These are phyloP conservation scores for Trichocladium antarcticum DNA, from an alignment of 495 filamentous ascomycete genomes.

Conservation along the genomic window DNA sequence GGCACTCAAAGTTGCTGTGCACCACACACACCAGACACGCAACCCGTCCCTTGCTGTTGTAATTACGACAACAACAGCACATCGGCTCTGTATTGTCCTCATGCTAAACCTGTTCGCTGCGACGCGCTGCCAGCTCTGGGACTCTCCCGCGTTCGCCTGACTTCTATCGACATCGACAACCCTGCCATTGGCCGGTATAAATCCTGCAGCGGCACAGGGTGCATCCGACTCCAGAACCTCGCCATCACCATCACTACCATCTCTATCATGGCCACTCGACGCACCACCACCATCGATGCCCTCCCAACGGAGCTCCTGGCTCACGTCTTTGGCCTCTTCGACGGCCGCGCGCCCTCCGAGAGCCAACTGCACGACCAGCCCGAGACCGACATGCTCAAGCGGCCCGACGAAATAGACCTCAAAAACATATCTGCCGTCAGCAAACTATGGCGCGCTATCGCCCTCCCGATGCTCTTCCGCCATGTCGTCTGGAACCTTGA, in stretches of 20 bases:
- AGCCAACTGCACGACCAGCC: constrained; percentile 32
- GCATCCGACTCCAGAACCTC: no score
- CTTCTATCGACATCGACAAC: no score
- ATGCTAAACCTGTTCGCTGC: no score
- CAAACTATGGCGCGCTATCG: constrained; percentile 30
- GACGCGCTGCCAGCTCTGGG: no score
- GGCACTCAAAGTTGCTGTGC: no score
- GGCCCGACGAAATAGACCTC: constrained; percentile 17
- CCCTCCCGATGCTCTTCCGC: constrained; percentile 33
- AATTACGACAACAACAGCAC: no score
- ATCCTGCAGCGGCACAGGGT: no score
- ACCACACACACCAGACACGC: no score
- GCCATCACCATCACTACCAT: background rate
- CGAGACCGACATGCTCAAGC: constrained; percentile 14
- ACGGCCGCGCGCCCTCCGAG: constrained; percentile 27
- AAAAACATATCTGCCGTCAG: constrained; percentile 34
- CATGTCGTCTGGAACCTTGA: constrained; percentile 29
- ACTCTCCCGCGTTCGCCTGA: no score
- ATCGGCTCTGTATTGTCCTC: no score
- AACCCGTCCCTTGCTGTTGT: no score
- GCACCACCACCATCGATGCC: constrained; percentile 16
- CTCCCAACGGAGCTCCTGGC: constrained; percentile 35
- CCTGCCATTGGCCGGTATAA: no score
- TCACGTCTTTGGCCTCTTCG: constrained; percentile 31
- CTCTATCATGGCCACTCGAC: background rate